Base-by-base conservation (phyloP, 805 yeast species). In the Candida hungchunana region DNA sequence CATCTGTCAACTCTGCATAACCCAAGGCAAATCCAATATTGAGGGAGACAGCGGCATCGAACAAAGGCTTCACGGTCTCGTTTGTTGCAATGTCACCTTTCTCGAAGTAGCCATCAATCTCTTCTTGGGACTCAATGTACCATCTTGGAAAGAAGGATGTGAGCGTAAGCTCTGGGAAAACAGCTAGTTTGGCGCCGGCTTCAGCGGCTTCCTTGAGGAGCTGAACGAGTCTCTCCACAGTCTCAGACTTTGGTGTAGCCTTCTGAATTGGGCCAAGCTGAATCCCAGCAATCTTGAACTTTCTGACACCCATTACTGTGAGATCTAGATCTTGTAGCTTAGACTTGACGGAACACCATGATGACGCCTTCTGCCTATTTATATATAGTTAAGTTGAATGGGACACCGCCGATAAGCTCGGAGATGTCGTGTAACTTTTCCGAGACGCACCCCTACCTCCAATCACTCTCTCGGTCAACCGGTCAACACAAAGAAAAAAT, bases 131-230 rank as follows among this genome's bases (percentile, higher is more conserved):
- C 26, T 57, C 55, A 31, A 63, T 58, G 26, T 33, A 44, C 62
- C 63, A 59, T 36, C 64, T 49, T 31, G 67, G 64, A 42, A 63
- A 63, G 40, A 63, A 63, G 1, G 64, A 50, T 2, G 67, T 59
- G 15, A 63, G 45, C 5, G 59, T 48, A n/a, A 62, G 44, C 40
- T 63, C 68, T 26, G 67, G 67, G 42, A 59, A 63, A 7, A 58
- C 62, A 4, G 58, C 63, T 10, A 63, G 41, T 22, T 38, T 50
- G 8, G 59, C 64, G 28, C 63, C 65, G 26, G 50, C 37, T 13
- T 44, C 47, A 16, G 60, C 57, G 10, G 63, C 60, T 28, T 60
- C 53, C 21, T 55, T 39, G 18, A 63, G 40, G 12, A 63, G 40
- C n/a, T 37, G 39, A 19, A 48, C 37, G 31, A 63, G 39, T 39